phyloP scores from a whole-genome alignment of 1,284 basidiomycete species.

The Puccinia brachypodii region DNA sequence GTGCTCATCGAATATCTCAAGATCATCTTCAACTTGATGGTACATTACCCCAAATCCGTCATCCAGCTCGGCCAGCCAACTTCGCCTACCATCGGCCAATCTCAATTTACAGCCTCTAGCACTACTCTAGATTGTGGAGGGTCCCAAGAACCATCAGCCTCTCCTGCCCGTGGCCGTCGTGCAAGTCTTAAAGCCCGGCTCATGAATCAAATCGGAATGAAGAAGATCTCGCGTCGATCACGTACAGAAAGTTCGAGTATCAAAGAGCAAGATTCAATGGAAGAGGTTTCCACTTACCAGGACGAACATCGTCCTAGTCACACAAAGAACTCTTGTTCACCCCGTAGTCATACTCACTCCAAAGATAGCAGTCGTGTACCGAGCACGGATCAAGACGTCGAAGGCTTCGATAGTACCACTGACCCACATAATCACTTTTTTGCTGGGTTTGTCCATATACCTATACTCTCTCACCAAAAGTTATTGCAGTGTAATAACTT shows the following conservation, averaged over 20 bases:
- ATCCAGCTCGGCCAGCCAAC: constrained; percentile 24
- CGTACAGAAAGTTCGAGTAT: not conserved
- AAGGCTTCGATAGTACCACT: not conserved
- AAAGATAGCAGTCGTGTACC: constrained; percentile 3
- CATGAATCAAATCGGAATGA: constrained; percentile 29
- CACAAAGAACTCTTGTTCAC: not conserved
- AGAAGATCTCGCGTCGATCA: constrained; percentile 14
- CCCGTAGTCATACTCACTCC: not conserved
- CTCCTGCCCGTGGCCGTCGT: not conserved
- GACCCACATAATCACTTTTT: constrained; percentile 30
- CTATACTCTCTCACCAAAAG: no score
- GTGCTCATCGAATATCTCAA: constrained; percentile 75
- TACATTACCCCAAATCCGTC: constrained; percentile 64
- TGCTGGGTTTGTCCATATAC: constrained; percentile 19
- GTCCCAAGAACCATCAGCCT: not conserved
- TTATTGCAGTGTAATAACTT: no score
- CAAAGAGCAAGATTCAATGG: not conserved
- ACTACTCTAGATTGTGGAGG: not conserved
- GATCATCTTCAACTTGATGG: constrained; percentile 70
- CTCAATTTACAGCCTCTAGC: not conserved
- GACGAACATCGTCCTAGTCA: not conserved
- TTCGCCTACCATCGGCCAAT: not conserved
- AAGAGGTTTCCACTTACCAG: not conserved
- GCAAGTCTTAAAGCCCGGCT: constrained; percentile 15
- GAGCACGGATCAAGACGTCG: not conserved